Evolutionary conservation across 1,284 basidiomycete species (phyloP).

Genomic region (Erythrobasidium hasegawianum): DNA sequence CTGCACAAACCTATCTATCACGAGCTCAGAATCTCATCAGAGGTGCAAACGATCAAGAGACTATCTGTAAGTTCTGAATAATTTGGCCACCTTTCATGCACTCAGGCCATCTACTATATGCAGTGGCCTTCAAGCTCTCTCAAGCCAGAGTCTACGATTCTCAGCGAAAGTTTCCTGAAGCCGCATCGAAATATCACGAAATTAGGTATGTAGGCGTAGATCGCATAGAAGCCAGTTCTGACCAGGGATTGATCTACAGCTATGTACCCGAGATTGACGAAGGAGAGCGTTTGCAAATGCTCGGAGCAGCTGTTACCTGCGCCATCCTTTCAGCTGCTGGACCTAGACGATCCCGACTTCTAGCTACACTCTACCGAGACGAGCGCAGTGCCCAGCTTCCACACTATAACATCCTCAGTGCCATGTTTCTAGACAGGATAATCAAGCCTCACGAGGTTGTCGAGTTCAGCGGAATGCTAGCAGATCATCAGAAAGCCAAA

Average conservation of each 20-base stretch:
- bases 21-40: constrained; percentile 87
- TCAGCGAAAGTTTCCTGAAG: constrained; percentile 84
- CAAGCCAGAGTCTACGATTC: constrained; percentile 88
- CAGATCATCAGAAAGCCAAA: constrained; percentile 86
- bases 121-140: constrained; percentile 45
- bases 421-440: constrained; percentile 97
- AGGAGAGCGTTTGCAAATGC: constrained; percentile 77
- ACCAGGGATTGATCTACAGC: constrained; percentile 4
- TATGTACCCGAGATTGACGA: constrained; percentile 62
- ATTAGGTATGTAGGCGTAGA: constrained; percentile 56
- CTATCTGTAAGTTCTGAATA: constrained; percentile 56
- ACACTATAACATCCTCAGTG: constrained; percentile 83
- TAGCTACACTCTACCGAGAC: constrained; percentile 88
- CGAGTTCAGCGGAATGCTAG: constrained; percentile 80
- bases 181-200: constrained; percentile 91
- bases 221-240: too few relatives aligned
- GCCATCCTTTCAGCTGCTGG: constrained; percentile 96
- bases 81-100: constrained; percentile 61
- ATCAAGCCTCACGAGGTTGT: constrained; percentile 81
- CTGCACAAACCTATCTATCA: constrained; percentile 93
- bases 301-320: constrained; percentile 89
- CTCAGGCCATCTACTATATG: background rate
- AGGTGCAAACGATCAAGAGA: constrained; percentile 68
- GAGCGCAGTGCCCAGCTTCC: constrained; percentile 76
- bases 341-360: constrained; percentile 83